Evolutionary conservation across 2,329 filamentous ascomycete genomes (phyloP), one percentile per base, ranked within the genome.

Genomic region (Aspergillus alliaceus): DNA sequence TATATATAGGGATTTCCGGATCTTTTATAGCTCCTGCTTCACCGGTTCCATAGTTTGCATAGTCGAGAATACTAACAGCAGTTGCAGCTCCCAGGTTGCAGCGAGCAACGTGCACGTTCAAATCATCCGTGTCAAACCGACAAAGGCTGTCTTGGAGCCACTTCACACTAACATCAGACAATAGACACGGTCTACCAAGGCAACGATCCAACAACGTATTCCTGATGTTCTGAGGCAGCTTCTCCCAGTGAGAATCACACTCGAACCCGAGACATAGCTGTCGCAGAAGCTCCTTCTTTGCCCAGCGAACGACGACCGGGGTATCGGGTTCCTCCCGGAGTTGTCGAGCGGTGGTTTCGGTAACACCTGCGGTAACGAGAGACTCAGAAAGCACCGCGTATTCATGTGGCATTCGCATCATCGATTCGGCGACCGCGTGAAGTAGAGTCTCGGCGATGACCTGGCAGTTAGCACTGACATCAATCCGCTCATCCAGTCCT

Each of bases 211-310:
- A 66, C 20, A 84, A 69, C 6, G 79, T 64, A n/a, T 70, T 67
- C 44, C 82, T 74, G 54, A 83, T 75, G 7, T 76, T 71, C 15
- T 73, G 64, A 3, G 81, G 79, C 11, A 84, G 67, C 24, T 64
- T 69, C 35, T 84, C 81, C 82, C 82, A 84, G 29, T 81, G 72
- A 9, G 73, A 75, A 53, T 84, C 80, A 48, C 74, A 75, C 39
- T 83, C 75, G 29, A 81, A 75, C 0, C 80, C 80, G 24, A 84
- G 66, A 49, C 79, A 81, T 4, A 82, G 67, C 54, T 79, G 75
- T 18, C 74, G 72, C 14, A 84, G 66, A 1, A 81, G 66, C n/a
- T 82, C 77, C 64, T 72, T 77, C 51, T 76, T 77, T 39, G 75
- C 72, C 73, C 70, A 75, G 56, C 70, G 57, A 56, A 70, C 74